Conservation (phyloP, 352 stramenopile genomes). For the Phytophthora pistaciae region DNA sequence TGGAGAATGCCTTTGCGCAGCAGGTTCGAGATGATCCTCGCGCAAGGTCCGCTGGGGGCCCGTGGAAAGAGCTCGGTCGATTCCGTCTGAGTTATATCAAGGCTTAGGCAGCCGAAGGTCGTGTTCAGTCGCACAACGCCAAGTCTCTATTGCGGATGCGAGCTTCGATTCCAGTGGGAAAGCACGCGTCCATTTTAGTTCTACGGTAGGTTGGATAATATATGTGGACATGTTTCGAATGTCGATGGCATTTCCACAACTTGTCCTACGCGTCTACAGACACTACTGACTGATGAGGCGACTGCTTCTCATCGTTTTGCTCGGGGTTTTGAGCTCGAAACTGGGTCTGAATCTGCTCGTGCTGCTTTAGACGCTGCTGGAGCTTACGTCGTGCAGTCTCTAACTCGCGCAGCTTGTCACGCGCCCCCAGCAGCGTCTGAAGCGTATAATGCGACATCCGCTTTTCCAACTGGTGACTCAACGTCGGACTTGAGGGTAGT, state of each 20-base stretch:
- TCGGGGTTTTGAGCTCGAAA: neutral
- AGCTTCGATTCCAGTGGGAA: neutral
- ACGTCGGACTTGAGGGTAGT: constrained; percentile 75
- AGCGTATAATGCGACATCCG: constrained; percentile 86
- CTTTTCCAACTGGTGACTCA: constrained; percentile 75
- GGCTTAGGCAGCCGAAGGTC: neutral
- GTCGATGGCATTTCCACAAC: neutral
- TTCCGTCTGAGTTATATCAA: constrained; percentile 45
- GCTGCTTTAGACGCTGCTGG: constrained; percentile 17
- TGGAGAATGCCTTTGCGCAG: constrained; percentile 16
- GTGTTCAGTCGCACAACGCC: neutral
- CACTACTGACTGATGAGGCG: neutral
- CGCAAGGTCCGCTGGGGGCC: constrained; percentile 1
- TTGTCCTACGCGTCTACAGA: constrained; percentile 14
- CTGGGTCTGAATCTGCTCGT: constrained; percentile 10
- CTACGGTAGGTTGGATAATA: neutral
- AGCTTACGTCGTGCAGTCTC: constrained; percentile 51
- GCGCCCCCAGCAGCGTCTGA: constrained; percentile 65
- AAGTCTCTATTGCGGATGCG: too few relatives aligned
- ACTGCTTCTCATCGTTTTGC: neutral
- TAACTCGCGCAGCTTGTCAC: constrained; percentile 68
- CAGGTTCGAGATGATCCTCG: constrained; percentile 22
- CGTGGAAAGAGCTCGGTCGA: constrained; percentile 39
- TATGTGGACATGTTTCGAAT: neutral
- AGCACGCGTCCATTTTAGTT: neutral